Conservation (phyloP, 805 yeast species). For the Cyberlindnera maclurae region DNA sequence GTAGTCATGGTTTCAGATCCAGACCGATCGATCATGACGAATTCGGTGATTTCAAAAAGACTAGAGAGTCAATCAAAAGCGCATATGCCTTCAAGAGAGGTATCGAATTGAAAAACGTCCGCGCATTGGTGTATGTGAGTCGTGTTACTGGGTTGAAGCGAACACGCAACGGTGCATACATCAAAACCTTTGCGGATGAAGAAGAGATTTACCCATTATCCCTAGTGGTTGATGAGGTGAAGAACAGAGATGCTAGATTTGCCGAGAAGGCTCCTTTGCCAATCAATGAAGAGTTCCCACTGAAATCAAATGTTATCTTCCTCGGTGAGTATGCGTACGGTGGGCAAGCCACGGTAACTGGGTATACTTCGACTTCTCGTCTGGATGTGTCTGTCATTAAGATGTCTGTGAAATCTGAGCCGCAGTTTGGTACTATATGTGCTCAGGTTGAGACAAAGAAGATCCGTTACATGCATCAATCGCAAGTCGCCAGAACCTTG, state of each 20-base stretch:
- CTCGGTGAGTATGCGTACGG: conserved; percentile 89
- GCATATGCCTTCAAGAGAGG: conserved; percentile 52
- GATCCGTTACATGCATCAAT: conserved; percentile 57
- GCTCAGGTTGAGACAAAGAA: conserved; percentile 49
- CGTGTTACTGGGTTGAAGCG: conserved; percentile 75
- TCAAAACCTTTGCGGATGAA: conserved; percentile 56
- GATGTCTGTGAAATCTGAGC: conserved; percentile 43
- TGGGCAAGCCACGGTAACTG: conserved; percentile 60
- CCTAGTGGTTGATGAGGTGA: conserved; percentile 67
- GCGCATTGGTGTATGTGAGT: conserved; percentile 60
- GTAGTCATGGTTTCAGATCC: conserved; percentile 25
- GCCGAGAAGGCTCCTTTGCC: conserved; percentile 69
- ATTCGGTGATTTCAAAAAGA: conserved; percentile 36
- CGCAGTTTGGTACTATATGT: conserved; percentile 55
- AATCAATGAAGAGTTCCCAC: conserved; percentile 75
- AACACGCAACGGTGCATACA: conserved; percentile 62
- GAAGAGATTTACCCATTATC: conserved; percentile 68
- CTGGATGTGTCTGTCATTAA: conserved; percentile 49
- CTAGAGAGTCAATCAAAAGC: conserved; percentile 32
- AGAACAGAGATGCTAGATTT: conserved; percentile 68
- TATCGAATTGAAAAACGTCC: conserved; percentile 44
- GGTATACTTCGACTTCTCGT: conserved; percentile 41
- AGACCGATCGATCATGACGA: conserved; percentile 42
- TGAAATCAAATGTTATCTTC: conserved; percentile 62
- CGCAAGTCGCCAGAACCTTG: conserved; percentile 52